Evolutionary conservation across 768 basidiomycete genomes (phyloP).

Genomic region (Lactarius pseudohatsudake): DNA sequence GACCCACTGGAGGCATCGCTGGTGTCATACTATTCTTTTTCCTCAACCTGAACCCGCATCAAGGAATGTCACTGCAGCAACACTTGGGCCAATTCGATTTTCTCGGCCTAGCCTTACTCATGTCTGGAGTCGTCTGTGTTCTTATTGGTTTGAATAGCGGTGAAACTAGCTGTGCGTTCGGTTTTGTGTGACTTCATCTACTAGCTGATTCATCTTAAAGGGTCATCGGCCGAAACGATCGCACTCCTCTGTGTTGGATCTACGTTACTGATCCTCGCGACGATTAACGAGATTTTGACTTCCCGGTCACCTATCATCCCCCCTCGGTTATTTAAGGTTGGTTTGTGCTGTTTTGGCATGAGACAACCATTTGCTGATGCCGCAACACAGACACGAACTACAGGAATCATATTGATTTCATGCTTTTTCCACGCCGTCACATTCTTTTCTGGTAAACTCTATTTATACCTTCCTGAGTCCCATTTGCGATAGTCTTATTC

Average conservation of each 20-base stretch:
- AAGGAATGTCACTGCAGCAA: conserved; percentile 53
- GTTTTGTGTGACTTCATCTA: neutral
- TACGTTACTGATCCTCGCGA: conserved; percentile 49
- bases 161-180: conserved; percentile 58
- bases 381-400: conserved; percentile 65
- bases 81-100: conserved; percentile 74
- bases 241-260: conserved; percentile 59
- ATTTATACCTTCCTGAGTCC: neutral
- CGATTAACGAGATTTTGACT: conserved; percentile 61
- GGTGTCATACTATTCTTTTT: conserved; percentile 64
- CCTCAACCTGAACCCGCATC: conserved; percentile 77
- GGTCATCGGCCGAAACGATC: conserved; percentile 61
- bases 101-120: conserved; percentile 59
- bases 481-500: neutral
- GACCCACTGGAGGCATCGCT: conserved; percentile 73
- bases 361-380: neutral
- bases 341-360: conserved; percentile 10
- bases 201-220: conserved; percentile 36
- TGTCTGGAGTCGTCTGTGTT: conserved; percentile 63
- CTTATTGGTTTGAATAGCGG: conserved; percentile 74
- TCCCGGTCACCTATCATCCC: conserved; percentile 69
- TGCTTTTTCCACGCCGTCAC: conserved; percentile 62
- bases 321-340: conserved; percentile 68
- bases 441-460: conserved; percentile 52
- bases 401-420: conserved; percentile 55